phyloP scores from a whole-genome alignment of 257 asterid species.

The Solanum appendiculatum region DNA sequence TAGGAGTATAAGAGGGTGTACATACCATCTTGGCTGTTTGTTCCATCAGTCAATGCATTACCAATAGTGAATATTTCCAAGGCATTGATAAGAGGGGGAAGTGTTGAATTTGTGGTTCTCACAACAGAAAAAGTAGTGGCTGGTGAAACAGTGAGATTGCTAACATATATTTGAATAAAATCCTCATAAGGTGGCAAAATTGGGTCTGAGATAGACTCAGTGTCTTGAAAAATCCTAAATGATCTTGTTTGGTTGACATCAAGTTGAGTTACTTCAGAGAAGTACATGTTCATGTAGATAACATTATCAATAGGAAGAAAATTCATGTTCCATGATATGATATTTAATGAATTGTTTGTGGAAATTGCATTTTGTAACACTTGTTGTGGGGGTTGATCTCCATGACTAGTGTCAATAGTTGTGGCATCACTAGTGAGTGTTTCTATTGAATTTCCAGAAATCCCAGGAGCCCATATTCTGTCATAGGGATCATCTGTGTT shows the following conservation, averaged over 20 bases:
- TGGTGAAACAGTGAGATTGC: conserved; percentile 12
- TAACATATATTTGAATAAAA: neutral
- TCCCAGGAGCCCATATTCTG: conserved; percentile 42
- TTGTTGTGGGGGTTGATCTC: conserved; percentile 39
- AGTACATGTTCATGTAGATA: conserved; percentile 36
- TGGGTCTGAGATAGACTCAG: neutral
- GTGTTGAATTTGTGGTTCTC: conserved; percentile 23
- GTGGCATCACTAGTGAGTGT: conserved; percentile 6
- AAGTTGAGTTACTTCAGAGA: conserved; percentile 38
- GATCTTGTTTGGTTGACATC: conserved; percentile 22
- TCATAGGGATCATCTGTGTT: conserved; percentile 31
- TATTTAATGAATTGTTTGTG: neutral
- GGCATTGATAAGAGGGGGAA: conserved; percentile 61
- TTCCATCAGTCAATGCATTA: conserved; percentile 17
- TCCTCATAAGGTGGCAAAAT: conserved; percentile 30
- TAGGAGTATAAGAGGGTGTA: neutral
- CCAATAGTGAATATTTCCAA: conserved; percentile 37
- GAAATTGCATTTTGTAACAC: conserved; percentile 33
- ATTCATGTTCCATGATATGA: conserved; percentile 9
- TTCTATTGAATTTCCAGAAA: conserved; percentile 3
- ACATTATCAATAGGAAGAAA: conserved; percentile 7
- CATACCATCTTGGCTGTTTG: conserved; percentile 37
- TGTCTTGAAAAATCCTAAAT: conserved; percentile 12
- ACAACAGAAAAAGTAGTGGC: conserved; percentile 23
- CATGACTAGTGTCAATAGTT: neutral